phyloP scores from a whole-genome alignment of 2,329 filamentous ascomycete genomes.

The Byssochlamys sp. region DNA sequence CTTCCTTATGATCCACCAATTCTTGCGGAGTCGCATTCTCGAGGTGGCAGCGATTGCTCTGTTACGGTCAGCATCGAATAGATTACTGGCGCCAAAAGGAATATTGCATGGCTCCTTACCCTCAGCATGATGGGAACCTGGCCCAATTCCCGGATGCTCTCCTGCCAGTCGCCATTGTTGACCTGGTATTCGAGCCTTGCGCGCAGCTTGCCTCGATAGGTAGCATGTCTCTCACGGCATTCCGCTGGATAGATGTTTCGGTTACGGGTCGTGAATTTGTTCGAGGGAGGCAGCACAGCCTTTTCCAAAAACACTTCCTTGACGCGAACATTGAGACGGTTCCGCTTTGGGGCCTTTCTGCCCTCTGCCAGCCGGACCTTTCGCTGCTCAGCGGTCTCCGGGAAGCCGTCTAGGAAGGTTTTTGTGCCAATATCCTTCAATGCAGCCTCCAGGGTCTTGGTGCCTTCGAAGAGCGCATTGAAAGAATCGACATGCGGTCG shows the following conservation, averaged over 20 bases:
- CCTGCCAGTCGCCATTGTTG: constrained; percentile 75
- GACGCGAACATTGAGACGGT: constrained; percentile 67
- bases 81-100: background rate
- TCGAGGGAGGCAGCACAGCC: constrained; percentile 65
- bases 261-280: constrained; percentile 70
- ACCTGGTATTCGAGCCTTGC: constrained; percentile 76
- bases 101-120: constrained; percentile 36
- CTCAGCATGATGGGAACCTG: constrained; percentile 88
- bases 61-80: background rate
- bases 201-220: constrained; percentile 78
- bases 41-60: constrained; percentile 86
- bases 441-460: constrained; percentile 64
- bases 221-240: constrained; percentile 84
- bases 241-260: constrained; percentile 84
- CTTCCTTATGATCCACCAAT: constrained; percentile 79
- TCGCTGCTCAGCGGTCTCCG: constrained; percentile 31
- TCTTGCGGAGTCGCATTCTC: constrained; percentile 73
- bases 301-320: constrained; percentile 76
- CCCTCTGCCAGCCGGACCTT: constrained; percentile 42
- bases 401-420: constrained; percentile 71
- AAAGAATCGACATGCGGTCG: constrained; percentile 91
- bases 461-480: constrained; percentile 72
- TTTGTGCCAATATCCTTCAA: constrained; percentile 84
- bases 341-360: constrained; percentile 49
- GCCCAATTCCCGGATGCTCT: constrained; percentile 75